phyloP scores from a whole-genome alignment of 2,329 filamentous ascomycete species.

The Xylaria hypoxylon region DNA sequence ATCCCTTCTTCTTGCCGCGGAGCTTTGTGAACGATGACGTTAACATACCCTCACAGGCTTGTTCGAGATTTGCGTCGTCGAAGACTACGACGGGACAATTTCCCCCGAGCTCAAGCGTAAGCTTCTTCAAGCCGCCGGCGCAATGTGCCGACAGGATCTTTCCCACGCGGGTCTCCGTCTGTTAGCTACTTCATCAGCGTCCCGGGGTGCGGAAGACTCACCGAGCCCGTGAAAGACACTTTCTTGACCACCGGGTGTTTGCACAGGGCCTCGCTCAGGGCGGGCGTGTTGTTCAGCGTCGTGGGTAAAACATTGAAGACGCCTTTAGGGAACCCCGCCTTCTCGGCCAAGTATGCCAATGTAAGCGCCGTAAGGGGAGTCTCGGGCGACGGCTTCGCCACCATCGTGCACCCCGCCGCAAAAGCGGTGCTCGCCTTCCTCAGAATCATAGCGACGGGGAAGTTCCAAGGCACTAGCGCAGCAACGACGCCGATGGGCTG shows the following conservation, averaged over 20 bases:
- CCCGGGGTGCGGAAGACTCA: slow-evolving; percentile 29
- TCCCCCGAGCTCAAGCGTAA: slow-evolving; percentile 77
- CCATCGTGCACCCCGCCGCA: slow-evolving; percentile 79
- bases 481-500: slow-evolving; percentile 77
- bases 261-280: slow-evolving; percentile 60
- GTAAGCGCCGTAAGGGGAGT: slow-evolving; percentile 68
- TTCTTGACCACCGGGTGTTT: slow-evolving; percentile 65
- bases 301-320: slow-evolving; percentile 68
- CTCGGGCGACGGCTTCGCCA: slow-evolving; percentile 78
- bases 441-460: slow-evolving; percentile 74
- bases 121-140: slow-evolving; percentile 74
- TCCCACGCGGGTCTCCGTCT: slow-evolving; percentile 71
- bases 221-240: slow-evolving; percentile 78
- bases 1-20: neutral
- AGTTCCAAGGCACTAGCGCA: slow-evolving; percentile 78
- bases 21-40: neutral
- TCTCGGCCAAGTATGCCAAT: slow-evolving; percentile 66
- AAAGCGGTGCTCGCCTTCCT: slow-evolving; percentile 75
- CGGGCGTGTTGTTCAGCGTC: slow-evolving; percentile 58
- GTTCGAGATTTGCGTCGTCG: slow-evolving; percentile 74
- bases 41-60: slow-evolving; percentile 62
- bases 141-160: slow-evolving; percentile 73
- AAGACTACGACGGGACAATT: slow-evolving; percentile 76
- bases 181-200: slow-evolving; percentile 19
- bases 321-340: slow-evolving; percentile 80